Base-by-base conservation (phyloP, 1,139 yeast species). In the Wickerhamomyces sp. region DNA sequence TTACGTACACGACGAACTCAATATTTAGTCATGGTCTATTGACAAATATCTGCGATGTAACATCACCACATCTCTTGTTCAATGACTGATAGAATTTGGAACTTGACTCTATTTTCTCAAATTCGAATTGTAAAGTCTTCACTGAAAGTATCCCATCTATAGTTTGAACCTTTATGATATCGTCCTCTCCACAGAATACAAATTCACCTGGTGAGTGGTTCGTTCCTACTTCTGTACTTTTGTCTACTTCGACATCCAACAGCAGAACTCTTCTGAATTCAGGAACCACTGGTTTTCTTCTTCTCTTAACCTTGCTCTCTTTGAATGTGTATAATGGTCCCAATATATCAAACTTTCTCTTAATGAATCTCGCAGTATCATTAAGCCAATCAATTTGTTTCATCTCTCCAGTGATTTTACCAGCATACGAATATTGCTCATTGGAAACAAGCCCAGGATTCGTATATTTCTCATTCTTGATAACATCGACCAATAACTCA, bases 321-420 rank as follows among this genome's bases (percentile, higher is more conserved):
- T 69, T 72, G 51, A 62, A 72, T 1, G 85, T 63, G 47, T 64
- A 69, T 14, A 83, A 46, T 0, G 78, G 68, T 0, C 93, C 94
- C 33, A 85, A 55, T 0, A 83, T 78, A 42, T 72, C 72, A 32
- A 58, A 54, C 34, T 68, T 57, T 22, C 78, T 61, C 21, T 67
- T 47, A 1, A 84, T 59, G 6, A 64, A 57, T 2, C 57, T 45
- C 0, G 77, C 52, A 1, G 68, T 45, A n/a, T n/a, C n/a, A 5
- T 18, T 14, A 0, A 44, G 24, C 82, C 91, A 80, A 6, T 60
- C 30, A 2, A 80, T 61, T 31, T 64, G 62, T 14, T 61, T 53
- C 53, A 64, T 67, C 3, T 55, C 38, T 1, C 72, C 58, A 1
- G 55, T 51, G 13, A 80, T 65, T 49, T 78, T 82, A 3, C 72